These are phyloP conservation scores for Starmerella asiatica DNA, from an alignment of 805 yeast genomes.

Conservation along the genomic window DNA sequence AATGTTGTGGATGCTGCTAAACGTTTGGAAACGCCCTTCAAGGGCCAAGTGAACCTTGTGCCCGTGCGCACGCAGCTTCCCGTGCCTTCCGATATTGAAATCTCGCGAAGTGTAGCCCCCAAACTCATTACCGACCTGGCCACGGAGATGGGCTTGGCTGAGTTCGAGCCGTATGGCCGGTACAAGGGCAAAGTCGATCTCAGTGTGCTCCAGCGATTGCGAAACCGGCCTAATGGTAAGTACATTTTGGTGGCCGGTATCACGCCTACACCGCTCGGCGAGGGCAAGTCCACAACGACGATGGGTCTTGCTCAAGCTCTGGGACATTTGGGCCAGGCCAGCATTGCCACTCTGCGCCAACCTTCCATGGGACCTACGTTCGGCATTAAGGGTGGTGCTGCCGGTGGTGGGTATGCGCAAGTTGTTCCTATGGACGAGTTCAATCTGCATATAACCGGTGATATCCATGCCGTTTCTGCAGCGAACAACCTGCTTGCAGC, in stretches of 20 bases:
- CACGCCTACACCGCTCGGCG: slow-evolving; percentile 96
- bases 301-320: slow-evolving; percentile 91
- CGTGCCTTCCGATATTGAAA: slow-evolving; percentile 83
- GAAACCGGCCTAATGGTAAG: slow-evolving; percentile 56
- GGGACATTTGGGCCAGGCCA: slow-evolving; percentile 66
- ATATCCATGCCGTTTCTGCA: slow-evolving; percentile 88
- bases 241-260: slow-evolving; percentile 90
- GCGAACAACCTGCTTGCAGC: slow-evolving; percentile 92
- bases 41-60: slow-evolving; percentile 34
- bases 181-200: slow-evolving; percentile 81
- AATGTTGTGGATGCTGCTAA: slow-evolving; percentile 77
- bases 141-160: slow-evolving; percentile 66
- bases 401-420: slow-evolving; percentile 97
- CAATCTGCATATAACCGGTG: slow-evolving; percentile 95
- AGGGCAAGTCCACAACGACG: slow-evolving; percentile 94
- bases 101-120: slow-evolving; percentile 78
- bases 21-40: slow-evolving; percentile 35
- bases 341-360: slow-evolving; percentile 91
- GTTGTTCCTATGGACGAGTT: slow-evolving; percentile 98
- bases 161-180: slow-evolving; percentile 80
- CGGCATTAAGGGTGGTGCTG: slow-evolving; percentile 98
- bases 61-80: slow-evolving; percentile 45
- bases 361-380: slow-evolving; percentile 99
- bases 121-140: slow-evolving; percentile 70
- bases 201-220: slow-evolving; percentile 54